A percentile compares a stretch with the other conserved stretches of the same genome.
Evolutionary conservation across 352 stramenopile genomes (phyloP).

Genomic region (Phytophthora palmivora): DNA sequence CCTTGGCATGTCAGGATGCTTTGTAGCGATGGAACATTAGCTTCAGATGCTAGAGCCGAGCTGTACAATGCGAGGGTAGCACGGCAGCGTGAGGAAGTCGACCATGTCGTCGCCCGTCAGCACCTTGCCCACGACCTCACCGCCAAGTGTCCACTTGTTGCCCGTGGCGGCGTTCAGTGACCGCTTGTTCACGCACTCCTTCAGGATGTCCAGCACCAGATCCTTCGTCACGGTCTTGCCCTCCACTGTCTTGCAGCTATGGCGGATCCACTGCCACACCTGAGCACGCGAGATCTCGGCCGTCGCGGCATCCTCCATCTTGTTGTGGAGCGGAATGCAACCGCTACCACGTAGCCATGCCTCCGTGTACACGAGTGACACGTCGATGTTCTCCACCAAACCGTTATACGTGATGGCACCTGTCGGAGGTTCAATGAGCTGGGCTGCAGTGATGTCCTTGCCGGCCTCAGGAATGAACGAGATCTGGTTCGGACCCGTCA

Average conservation of each 20-base stretch:
- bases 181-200: constrained; percentile 67
- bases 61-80: constrained; percentile 85
- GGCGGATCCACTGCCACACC: constrained; percentile 94
- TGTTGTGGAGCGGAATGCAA: constrained; percentile 95
- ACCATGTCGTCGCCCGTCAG: constrained; percentile 81
- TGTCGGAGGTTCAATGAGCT: constrained; percentile 69
- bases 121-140: constrained; percentile 72
- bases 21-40: constrained; percentile 44
- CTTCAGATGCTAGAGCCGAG: constrained; percentile 75
- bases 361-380: constrained; percentile 95
- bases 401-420: constrained; percentile 86
- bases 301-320: constrained; percentile 96
- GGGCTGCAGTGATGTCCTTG: constrained; percentile 61
- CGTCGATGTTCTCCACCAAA: constrained; percentile 92
- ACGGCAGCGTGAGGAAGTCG: constrained; percentile 85
- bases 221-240: constrained; percentile 72
- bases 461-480: constrained; percentile 59
- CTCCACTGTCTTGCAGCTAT: constrained; percentile 73
- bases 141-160: constrained; percentile 75
- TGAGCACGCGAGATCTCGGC: constrained; percentile 95
- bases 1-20: constrained; percentile 33
- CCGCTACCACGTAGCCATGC: constrained; percentile 94
- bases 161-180: constrained; percentile 46
- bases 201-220: constrained; percentile 68
- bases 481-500: constrained; percentile 94